These are phyloP conservation scores for Dryas octopetala DNA, from an alignment of 306 rosid species.

Conservation along the genomic window DNA sequence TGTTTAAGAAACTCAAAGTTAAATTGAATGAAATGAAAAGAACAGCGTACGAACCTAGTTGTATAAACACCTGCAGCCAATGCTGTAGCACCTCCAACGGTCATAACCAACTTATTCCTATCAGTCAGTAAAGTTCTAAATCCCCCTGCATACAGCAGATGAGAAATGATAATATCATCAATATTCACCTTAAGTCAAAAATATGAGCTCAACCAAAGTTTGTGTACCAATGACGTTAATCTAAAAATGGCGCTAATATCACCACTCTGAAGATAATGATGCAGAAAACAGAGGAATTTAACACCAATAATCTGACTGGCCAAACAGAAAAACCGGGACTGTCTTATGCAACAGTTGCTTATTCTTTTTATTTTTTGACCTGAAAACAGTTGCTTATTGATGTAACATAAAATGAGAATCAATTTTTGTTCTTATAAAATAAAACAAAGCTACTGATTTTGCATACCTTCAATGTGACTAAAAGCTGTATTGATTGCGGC, in stretches of 20 bases:
- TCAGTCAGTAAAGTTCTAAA: constrained; percentile 78
- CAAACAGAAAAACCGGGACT: background rate
- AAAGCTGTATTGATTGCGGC: constrained; percentile 94
- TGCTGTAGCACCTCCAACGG: constrained; percentile 98
- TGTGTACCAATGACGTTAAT: constrained; percentile 7
- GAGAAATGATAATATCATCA: constrained; percentile 22
- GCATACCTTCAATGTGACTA: constrained; percentile 89
- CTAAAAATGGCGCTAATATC: background rate
- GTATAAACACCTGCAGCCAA: constrained; percentile 97
- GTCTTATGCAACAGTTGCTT: background rate
- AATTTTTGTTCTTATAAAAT: background rate
- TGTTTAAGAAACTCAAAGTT: constrained; percentile 8
- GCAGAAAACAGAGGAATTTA: background rate
- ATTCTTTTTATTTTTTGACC: too few relatives aligned
- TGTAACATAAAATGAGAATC: background rate
- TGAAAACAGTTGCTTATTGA: background rate
- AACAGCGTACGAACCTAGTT: constrained; percentile 61
- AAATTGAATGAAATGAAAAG: constrained; percentile 16
- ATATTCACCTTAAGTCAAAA: constrained; percentile 14
- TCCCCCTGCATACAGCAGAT: constrained; percentile 69
- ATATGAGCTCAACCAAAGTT: constrained; percentile 1
- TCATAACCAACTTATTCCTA: constrained; percentile 84
- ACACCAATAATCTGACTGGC: background rate
- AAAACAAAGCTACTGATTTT: constrained; percentile 6
- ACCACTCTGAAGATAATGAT: background rate